Evolutionary conservation across 1,284 basidiomycete species (phyloP), one percentile per base, ranked within the genome.

Genomic region (Tylopilus orsonianus): DNA sequence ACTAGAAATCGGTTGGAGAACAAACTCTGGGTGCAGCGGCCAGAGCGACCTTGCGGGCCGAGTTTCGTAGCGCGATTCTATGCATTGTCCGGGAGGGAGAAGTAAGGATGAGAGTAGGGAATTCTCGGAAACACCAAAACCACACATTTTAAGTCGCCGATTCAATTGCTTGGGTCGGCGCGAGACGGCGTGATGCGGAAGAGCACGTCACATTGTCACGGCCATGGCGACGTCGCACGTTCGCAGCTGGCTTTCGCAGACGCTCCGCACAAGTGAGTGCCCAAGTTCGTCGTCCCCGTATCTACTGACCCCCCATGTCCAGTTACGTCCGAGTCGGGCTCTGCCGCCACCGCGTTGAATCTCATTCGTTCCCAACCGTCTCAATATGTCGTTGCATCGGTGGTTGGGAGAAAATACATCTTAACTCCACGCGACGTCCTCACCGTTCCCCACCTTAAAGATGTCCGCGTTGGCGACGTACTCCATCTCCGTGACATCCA

Each of bases 381-480:
- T 8, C 90, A 91, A 72, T 99, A 98, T 72, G 78, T 94, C 66
- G 77, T 96, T 58, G 92, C 93, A 48, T 85, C 89, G n/a, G 80
- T 98, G 49, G 88, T 89, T 49, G 89, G 92, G 53, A 79, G 84
- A 60, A 90, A 88, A 66, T 94, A 96, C 71, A 82, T 97, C 56
- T 78, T 99, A 27, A 81, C 94, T 29, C 85, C 92, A 18, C 81
- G 86, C 61, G 96, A 99, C 73, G 70, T 96, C 54, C 82, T 99
- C 61, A 98, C 96, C 40, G 81, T 98, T 2, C 94, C 96, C 2
- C 86, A 86, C 41, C 80, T 98, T 42, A 86, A 85, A 56, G 83
- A 87, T 67, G 85, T 87, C 48, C 75, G 79, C 34, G 83, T 96
- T 47, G 96, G 96, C 22, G 91, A 97, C 62, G 78, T 89, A 32